Evolutionary conservation across 768 basidiomycete genomes (phyloP).

Genomic region (Hygrocybe coccinea): DNA sequence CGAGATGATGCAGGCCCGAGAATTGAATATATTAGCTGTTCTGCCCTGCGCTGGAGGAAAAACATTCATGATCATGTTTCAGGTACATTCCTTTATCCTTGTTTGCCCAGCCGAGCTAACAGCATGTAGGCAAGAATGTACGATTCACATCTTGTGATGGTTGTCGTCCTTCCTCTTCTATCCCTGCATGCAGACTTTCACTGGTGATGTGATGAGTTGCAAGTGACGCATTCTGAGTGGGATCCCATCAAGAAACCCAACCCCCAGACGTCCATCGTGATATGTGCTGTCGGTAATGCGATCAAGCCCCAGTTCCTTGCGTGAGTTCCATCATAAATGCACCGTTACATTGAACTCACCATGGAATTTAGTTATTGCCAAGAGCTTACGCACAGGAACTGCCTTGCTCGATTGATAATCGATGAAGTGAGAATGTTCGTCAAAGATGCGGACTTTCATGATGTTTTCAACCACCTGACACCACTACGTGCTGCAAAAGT

Average conservation of each 20-base stretch:
- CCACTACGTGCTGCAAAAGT: background rate
- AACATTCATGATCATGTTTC: background rate
- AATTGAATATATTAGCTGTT: background rate
- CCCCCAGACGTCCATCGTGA: background rate
- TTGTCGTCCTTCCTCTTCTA: background rate
- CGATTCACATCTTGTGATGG: background rate
- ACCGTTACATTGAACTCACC: too few relatives aligned
- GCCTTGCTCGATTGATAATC: background rate
- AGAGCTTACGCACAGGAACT: background rate
- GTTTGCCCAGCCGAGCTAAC: background rate
- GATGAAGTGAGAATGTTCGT: background rate
- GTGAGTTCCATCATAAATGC: too few relatives aligned
- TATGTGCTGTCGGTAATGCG: background rate
- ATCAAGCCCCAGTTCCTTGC: background rate
- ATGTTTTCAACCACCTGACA: background rate
- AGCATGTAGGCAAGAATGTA: background rate
- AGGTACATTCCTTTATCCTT: background rate
- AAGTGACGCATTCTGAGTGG: background rate
- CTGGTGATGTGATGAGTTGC: background rate
- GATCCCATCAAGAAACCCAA: background rate
- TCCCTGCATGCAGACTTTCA: background rate
- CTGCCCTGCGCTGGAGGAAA: background rate
- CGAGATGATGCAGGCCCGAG: background rate
- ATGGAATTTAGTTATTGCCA: background rate
- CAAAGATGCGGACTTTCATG: background rate